Evolutionary conservation across 2,329 filamentous ascomycete species (phyloP).

Genomic region (Xylariaceae sp.): DNA sequence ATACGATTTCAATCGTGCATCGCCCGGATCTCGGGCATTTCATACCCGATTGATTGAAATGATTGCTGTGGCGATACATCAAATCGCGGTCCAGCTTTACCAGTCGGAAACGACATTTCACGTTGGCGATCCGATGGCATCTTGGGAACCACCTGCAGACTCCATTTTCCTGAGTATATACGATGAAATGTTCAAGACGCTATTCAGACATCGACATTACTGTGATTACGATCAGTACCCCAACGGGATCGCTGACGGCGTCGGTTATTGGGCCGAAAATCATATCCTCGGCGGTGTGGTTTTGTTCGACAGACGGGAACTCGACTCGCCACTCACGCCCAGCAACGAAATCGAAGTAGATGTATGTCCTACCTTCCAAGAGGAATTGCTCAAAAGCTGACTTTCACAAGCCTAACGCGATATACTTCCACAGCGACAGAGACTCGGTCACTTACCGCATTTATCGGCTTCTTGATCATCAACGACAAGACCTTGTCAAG

Average conservation of each 20-base stretch:
- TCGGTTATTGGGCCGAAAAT: slow-evolving; percentile 29
- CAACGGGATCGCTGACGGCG: slow-evolving; percentile 23
- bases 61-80: background rate
- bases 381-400: background rate
- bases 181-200: slow-evolving; percentile 4
- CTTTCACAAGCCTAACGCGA: background rate
- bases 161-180: background rate
- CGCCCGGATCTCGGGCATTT: background rate
- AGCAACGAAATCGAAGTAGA: background rate
- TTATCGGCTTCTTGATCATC: slow-evolving; percentile 16
- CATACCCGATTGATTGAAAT: background rate
- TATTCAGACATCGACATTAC: slow-evolving; percentile 19
- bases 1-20: background rate
- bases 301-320: slow-evolving; percentile 24
- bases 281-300: slow-evolving; percentile 27
- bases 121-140: background rate
- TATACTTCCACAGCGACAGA: slow-evolving; percentile 18
- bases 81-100: background rate
- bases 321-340: background rate
- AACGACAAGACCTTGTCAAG: slow-evolving; percentile 17
- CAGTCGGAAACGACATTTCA: background rate
- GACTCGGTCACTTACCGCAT: slow-evolving; percentile 16
- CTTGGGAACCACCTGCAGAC: background rate
- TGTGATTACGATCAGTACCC: slow-evolving; percentile 21
- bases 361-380: background rate